phyloP scores from a whole-genome alignment of 108 stramenopile genomes.

The Cyclotella atomus region DNA sequence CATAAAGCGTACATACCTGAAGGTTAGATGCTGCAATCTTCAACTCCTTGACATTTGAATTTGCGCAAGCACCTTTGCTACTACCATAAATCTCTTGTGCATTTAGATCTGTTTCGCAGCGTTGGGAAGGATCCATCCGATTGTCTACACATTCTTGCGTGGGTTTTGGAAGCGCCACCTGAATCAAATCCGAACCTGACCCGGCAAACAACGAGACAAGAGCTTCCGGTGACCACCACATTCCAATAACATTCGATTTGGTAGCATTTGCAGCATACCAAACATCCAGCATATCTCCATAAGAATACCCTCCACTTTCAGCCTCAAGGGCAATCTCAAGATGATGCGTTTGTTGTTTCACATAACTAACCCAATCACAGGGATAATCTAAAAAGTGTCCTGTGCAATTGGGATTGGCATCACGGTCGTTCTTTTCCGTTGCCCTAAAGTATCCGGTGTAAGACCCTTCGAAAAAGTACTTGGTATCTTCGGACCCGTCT shows the following conservation, averaged over 20 bases:
- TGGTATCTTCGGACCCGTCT: constrained; percentile 32
- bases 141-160: constrained; percentile 13
- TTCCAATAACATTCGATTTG: constrained; percentile 34
- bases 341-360: background rate
- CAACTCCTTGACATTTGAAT: background rate
- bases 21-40: background rate
- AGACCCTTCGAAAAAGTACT: constrained; percentile 4
- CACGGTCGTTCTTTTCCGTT: constrained; percentile 14
- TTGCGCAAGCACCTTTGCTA: background rate
- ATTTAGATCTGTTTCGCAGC: constrained; percentile 42
- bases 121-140: constrained; percentile 12
- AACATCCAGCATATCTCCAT: constrained; percentile 41
- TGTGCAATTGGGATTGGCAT: constrained; percentile 12
- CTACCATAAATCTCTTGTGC: constrained; percentile 14
- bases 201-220: constrained; percentile 22
- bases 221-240: constrained; percentile 51
- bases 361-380: constrained; percentile 5
- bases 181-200: constrained; percentile 27
- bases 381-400: constrained; percentile 11
- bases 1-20: background rate
- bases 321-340: background rate
- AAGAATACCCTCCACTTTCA: constrained; percentile 46
- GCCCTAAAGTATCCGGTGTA: constrained; percentile 14
- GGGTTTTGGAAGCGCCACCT: constrained; percentile 21
- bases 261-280: constrained; percentile 53